Evolutionary conservation across 2,329 filamentous ascomycete species (phyloP).

Genomic region (Nigrospora sphaerica): DNA sequence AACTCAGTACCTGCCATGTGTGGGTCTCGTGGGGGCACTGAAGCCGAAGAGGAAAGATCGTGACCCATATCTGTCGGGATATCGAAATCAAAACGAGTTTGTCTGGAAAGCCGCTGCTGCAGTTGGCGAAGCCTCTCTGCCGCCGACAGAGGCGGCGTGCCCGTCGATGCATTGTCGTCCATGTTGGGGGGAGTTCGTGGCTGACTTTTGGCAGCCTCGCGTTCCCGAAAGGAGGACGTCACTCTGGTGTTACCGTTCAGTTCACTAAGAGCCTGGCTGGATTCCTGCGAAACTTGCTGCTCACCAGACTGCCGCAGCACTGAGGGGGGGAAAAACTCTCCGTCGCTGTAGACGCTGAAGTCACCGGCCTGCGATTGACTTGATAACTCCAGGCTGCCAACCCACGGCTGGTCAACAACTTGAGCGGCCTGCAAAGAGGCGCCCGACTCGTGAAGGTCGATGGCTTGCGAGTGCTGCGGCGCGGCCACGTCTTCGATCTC

Average conservation of each 20-base stretch:
- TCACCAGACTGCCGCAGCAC: background rate
- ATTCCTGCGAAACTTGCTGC: slow-evolving; percentile 9
- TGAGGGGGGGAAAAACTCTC: slow-evolving; percentile 9
- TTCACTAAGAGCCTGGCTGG: slow-evolving; percentile 17
- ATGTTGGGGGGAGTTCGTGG: slow-evolving; percentile 8
- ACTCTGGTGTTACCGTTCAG: slow-evolving; percentile 17
- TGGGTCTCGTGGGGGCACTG: no score
- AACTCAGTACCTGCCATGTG: background rate
- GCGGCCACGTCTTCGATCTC: no score
- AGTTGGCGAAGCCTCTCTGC: slow-evolving; percentile 16
- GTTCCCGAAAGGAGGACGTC: slow-evolving; percentile 5
- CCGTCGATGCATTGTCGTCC: slow-evolving; percentile 8
- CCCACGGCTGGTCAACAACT: slow-evolving; percentile 12
- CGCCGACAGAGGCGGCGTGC: slow-evolving; percentile 9
- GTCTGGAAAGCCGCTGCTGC: slow-evolving; percentile 12
- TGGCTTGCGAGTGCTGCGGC: background rate
- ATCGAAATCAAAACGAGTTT: background rate
- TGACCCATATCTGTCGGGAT: no score
- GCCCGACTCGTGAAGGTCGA: slow-evolving; percentile 1
- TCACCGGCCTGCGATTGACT: slow-evolving; percentile 10
- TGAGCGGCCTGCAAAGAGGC: slow-evolving; percentile 20
- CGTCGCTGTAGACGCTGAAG: slow-evolving; percentile 15
- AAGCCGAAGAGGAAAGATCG: no score
- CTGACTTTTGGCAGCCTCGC: background rate
- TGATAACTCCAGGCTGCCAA: slow-evolving; percentile 10